Percentiles rank a stretch among this genome's conserved stretches.
These are phyloP conservation scores for Daldinia grandis DNA, from an alignment of 495 filamentous ascomycete species.

Conservation along the genomic window DNA sequence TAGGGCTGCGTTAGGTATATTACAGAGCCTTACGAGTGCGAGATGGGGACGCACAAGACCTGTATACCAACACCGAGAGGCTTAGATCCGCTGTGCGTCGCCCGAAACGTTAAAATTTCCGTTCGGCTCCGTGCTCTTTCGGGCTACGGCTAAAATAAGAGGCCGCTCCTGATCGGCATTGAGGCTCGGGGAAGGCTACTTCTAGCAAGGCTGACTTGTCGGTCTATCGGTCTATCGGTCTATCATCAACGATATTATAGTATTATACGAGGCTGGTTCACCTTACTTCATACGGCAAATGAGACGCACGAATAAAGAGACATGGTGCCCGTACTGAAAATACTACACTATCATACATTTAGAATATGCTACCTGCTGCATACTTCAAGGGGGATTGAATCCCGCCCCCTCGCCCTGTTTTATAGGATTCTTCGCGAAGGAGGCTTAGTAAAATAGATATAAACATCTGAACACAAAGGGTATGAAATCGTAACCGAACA, in stretches of 20 bases:
- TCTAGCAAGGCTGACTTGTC: slow-evolving; percentile 16
- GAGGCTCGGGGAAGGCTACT: slow-evolving; percentile 22
- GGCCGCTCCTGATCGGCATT: slow-evolving; percentile 18
- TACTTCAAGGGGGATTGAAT: neutral
- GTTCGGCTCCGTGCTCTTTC: slow-evolving; percentile 9
- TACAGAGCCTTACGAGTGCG: slow-evolving; percentile 8
- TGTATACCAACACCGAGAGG: slow-evolving; percentile 21
- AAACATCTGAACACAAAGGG: neutral
- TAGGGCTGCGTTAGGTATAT: slow-evolving; percentile 11
- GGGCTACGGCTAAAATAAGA: slow-evolving; percentile 6
- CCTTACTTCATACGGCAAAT: neutral
- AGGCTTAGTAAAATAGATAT: slow-evolving; percentile 2
- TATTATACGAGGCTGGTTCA: neutral
- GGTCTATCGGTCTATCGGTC: slow-evolving; percentile 16
- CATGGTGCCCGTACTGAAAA: neutral
- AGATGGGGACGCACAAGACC: slow-evolving; percentile 29
- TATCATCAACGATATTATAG: slow-evolving; percentile 5
- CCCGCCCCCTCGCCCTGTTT: neutral
- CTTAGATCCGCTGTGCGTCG: slow-evolving; percentile 13
- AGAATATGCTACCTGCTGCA: neutral
- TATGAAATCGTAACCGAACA: neutral
- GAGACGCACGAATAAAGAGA: neutral
- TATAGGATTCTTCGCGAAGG: neutral
- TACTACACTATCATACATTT: neutral
- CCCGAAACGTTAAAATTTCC: slow-evolving; percentile 2